phyloP scores from a whole-genome alignment of 2,329 filamentous ascomycete genomes.

The Ceratocystis cacaofunesta region DNA sequence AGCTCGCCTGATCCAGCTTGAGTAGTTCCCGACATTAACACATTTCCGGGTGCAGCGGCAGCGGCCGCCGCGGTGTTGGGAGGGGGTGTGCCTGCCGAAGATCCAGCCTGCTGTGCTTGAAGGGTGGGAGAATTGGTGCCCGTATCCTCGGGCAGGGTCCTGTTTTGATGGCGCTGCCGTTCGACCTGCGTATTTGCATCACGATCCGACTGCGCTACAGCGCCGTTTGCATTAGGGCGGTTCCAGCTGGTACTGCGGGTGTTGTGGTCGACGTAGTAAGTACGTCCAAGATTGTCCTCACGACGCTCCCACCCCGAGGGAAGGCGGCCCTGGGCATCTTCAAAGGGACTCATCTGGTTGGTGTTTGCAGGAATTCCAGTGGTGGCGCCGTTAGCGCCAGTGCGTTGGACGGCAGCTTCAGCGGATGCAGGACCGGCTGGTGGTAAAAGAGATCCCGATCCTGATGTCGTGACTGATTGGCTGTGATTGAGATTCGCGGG shows the following conservation, averaged over 20 bases:
- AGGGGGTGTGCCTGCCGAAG: conserved; percentile 23
- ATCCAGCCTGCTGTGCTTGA: conserved; percentile 35
- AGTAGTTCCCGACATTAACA: conserved; percentile 88
- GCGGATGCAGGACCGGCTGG: conserved; percentile 16
- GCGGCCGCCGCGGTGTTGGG: conserved; percentile 20
- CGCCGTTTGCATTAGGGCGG: conserved; percentile 65
- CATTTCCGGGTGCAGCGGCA: conserved; percentile 47
- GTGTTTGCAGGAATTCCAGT: conserved; percentile 15
- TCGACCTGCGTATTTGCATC: conserved; percentile 89
- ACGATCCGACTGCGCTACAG: conserved; percentile 56
- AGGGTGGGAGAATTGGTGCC: conserved; percentile 82
- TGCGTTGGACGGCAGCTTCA: conserved; percentile 20
- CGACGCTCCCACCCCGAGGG: conserved; percentile 91
- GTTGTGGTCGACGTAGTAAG: conserved; percentile 97
- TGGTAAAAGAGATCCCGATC: conserved; percentile 14
- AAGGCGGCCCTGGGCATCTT: conserved; percentile 85
- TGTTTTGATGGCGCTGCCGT: conserved; percentile 83
- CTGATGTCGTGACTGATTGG: conserved; percentile 23
- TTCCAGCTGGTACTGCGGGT: conserved; percentile 95
- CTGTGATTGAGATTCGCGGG: conserved; percentile 34
- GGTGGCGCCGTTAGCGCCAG: not conserved
- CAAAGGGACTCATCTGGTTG: conserved; percentile 65
- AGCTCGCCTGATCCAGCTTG: conserved; percentile 90
- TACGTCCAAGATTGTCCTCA: conserved; percentile 86
- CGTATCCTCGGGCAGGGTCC: conserved; percentile 90